These are phyloP conservation scores for Angophora floribunda DNA, from an alignment of 345 rosid species.

Conservation along the genomic window DNA sequence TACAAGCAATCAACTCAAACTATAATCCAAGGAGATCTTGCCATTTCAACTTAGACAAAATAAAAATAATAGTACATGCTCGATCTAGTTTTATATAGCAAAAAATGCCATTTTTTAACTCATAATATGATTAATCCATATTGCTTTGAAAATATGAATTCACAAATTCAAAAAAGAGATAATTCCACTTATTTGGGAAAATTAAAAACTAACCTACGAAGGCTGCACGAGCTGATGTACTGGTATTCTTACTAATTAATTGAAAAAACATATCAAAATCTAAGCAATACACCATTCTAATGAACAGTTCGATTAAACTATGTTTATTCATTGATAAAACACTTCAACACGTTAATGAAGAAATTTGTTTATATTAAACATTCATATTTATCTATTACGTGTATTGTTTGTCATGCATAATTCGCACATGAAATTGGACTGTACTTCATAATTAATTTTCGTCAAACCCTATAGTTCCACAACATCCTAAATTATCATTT, in stretches of 20 bases:
- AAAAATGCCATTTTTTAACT: no score
- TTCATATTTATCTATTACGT: not conserved
- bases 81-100: not conserved
- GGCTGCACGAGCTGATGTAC: not conserved
- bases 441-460: fast-evolving
- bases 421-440: not conserved
- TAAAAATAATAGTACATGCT: fast-evolving
- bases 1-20: no score
- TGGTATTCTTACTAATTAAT: no score
- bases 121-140: no score
- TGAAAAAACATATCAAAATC: no score
- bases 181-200: no score
- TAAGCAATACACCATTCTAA: not conserved
- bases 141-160: not conserved
- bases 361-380: no score
- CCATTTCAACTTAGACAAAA: not conserved
- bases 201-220: not conserved
- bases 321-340: no score
- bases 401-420: not conserved
- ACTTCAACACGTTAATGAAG: not conserved
- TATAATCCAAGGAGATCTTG: not conserved
- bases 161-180: not conserved
- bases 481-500: not conserved
- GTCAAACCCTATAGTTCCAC: not conserved
- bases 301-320: not conserved